A percentile compares a stretch with the other conserved stretches of the same genome.
Conservation (phyloP, 2,329 filamentous ascomycete species). For the Xylariales sp. region DNA sequence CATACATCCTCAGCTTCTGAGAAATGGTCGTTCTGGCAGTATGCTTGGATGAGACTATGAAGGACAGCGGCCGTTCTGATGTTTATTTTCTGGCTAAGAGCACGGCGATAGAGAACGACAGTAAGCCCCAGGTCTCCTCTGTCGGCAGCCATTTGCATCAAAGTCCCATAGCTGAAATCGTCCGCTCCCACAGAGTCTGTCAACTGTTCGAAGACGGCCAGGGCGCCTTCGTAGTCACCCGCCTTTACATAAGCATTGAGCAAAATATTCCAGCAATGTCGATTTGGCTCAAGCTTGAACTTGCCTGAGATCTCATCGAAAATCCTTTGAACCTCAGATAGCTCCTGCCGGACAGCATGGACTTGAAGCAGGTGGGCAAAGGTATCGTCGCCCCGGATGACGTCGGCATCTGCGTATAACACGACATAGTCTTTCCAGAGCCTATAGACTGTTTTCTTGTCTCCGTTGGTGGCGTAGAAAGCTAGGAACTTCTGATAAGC, state of each 20-base stretch:
- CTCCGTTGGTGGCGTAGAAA: constrained; percentile 44
- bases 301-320: constrained; percentile 57
- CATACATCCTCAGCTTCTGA: constrained; percentile 56
- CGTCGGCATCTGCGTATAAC: constrained; percentile 26
- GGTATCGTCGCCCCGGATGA: constrained; percentile 29
- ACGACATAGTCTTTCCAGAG: constrained; percentile 41
- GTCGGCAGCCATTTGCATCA: constrained; percentile 67
- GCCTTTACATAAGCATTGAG: constrained; percentile 65
- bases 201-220: constrained; percentile 60
- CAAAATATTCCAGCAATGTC: constrained; percentile 69
- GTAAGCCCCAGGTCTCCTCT: constrained; percentile 70
- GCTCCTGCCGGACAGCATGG: constrained; percentile 64
- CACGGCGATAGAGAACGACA: constrained; percentile 59
- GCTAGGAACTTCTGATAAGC: constrained; percentile 45
- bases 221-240: constrained; percentile 61
- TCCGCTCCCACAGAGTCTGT: constrained; percentile 48
- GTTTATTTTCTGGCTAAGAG: constrained; percentile 46
- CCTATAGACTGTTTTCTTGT: constrained; percentile 38
- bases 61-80: constrained; percentile 52
- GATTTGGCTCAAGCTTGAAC: constrained; percentile 52
- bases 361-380: constrained; percentile 63
- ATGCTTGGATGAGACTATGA: constrained; percentile 62
- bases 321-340: constrained; percentile 51
- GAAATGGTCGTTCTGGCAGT: constrained; percentile 53
- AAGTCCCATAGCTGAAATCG: constrained; percentile 60